Conservation (phyloP, 495 filamentous ascomycete species). For the Talaromyces thailandensis region DNA sequence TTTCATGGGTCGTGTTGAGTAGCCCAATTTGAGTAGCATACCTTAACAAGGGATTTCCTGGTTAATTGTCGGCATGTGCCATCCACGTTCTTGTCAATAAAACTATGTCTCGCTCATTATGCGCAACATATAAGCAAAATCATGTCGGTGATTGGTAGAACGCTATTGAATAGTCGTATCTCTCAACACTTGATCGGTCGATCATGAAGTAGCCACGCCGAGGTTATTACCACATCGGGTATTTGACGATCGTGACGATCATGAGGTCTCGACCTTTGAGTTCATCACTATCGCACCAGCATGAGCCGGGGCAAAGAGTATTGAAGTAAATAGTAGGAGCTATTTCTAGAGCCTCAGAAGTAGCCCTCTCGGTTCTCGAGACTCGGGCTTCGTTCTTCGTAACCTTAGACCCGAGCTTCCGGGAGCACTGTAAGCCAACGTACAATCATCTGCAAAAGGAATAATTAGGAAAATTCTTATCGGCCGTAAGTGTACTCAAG, state of each 20-base stretch:
- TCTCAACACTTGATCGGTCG: not conserved
- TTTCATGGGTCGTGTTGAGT: too few relatives aligned
- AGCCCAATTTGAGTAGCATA: too few relatives aligned
- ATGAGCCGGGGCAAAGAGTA: not conserved
- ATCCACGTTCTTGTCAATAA: not conserved
- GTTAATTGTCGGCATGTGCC: too few relatives aligned
- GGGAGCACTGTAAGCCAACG: not conserved
- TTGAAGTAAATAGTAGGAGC: not conserved
- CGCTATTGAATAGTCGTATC: not conserved
- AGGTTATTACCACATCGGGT: not conserved
- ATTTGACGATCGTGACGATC: not conserved
- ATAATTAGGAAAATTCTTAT: not conserved
- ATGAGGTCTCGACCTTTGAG: not conserved
- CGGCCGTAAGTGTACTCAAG: not conserved
- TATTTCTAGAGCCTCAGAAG: not conserved
- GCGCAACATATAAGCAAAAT: not conserved
- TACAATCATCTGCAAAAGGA: not conserved
- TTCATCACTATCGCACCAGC: not conserved
- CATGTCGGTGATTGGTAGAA: not conserved
- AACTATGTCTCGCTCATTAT: not conserved
- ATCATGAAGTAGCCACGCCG: not conserved
- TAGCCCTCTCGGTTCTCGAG: not conserved
- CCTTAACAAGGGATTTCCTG: too few relatives aligned
- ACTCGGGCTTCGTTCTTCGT: not conserved
- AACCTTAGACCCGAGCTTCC: not conserved